A percentile compares a stretch with the other conserved stretches of the same genome.
phyloP scores from a whole-genome alignment of 169 alveolate species.

The Plasmodium yoelii region DNA sequence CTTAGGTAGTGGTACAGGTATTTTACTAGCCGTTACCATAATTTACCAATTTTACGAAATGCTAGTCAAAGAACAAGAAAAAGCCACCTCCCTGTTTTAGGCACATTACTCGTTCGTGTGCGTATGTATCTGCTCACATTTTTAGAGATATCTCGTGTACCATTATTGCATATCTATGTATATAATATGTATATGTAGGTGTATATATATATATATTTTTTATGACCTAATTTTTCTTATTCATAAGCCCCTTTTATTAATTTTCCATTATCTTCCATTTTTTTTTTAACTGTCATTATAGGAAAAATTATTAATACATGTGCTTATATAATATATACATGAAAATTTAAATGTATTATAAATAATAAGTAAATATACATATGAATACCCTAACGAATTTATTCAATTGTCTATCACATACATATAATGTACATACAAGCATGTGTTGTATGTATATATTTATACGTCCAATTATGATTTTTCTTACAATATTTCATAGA shows the following conservation, averaged over 20 bases:
- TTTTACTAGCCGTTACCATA: slow-evolving; percentile 97
- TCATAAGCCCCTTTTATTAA: not conserved
- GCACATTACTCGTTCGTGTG: too few species aligned
- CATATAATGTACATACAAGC: not conserved
- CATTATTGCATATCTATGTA: too few species aligned
- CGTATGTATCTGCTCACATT: too few species aligned
- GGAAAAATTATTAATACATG: not conserved
- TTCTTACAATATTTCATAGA: not conserved
- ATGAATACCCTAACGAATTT: not conserved
- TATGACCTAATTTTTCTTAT: too few species aligned
- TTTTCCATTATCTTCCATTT: not conserved
- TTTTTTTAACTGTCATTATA: slow-evolving; percentile 6
- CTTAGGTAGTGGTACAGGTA: slow-evolving; percentile 99
- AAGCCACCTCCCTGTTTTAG: slow-evolving; percentile 89
- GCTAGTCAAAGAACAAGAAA: slow-evolving; percentile 96
- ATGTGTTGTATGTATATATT: slow-evolving; percentile 8
- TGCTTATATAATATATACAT: not conserved
- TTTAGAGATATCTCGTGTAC: too few species aligned
- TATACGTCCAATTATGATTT: not conserved
- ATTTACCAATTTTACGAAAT: slow-evolving; percentile 99
- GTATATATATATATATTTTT: too few species aligned
- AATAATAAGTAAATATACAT: not conserved
- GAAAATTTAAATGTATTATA: not conserved
- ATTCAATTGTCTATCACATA: not conserved
- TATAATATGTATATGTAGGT: too few species aligned